Base-by-base conservation (phyloP, 2,329 filamentous ascomycete species). In the Magnaporthiopsis rhizophila region DNA sequence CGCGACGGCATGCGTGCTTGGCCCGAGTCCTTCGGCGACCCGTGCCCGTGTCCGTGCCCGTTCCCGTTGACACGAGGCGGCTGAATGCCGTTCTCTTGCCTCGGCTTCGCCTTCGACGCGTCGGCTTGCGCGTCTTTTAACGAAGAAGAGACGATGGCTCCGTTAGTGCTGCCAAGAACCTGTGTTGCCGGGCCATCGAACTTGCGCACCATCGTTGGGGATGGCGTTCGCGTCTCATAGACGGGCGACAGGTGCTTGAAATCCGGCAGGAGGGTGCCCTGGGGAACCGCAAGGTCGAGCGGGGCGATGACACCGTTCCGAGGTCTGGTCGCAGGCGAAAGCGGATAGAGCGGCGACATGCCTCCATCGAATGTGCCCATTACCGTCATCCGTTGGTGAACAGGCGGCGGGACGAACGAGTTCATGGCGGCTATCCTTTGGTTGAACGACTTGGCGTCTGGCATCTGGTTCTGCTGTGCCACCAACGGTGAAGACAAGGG, bases 221-320 rank as follows among this genome's bases (percentile, higher is more conserved):
- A 91, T 2, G 89, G 88, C 0, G 87, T 89, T n/a, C 83, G 81
- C 7, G 84, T 83, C 75, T 92, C 90, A 64, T 89, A 89, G 0
- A 92, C 89, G 0, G 90, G 90, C 0, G 90, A 92, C 2, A 93
- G 79, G 68, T 81, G 82, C 58, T 80, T 78, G 62, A 78, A 71
- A 11, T 84, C 82, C 11, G 77, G 74, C 63, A 76, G 73, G 13
- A 78, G 69, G 28, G 76, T 74, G 26, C 76, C 75, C 38, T 80
- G 79, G 3, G 78, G 76, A 56, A 81, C 80, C 1, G 83, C 83
- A 18, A 86, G 77, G 68, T 86, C 84, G 24, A 86, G 74, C 8
- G 84, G 82, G 18, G 83, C 82, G 66, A 85, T 83, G 21, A 63
- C 61, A 28, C 79, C 79, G 65, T 76, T 82, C 56, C 26, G 30